phyloP scores from a whole-genome alignment of 768 basidiomycete species.

The Boletales sp. region DNA sequence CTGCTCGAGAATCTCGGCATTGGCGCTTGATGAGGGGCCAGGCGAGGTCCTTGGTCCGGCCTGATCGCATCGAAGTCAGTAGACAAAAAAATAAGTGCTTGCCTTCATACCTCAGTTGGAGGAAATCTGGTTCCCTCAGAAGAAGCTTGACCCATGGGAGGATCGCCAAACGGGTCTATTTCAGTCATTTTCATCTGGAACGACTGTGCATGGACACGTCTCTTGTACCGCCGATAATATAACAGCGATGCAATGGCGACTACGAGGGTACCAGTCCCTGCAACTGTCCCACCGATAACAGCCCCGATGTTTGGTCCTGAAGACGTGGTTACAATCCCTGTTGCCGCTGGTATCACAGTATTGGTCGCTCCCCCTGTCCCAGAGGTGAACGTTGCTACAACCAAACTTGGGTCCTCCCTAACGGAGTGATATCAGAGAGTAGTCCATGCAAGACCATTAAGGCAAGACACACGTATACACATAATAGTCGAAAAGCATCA shows the following conservation, averaged over 20 bases:
- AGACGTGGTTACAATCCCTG: background rate
- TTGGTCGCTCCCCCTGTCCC: too few species aligned
- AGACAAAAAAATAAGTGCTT: too few species aligned
- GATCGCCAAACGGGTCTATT: background rate
- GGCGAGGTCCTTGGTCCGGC: background rate
- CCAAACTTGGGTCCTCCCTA: background rate
- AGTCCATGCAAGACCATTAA: background rate
- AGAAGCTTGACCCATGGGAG: too few species aligned
- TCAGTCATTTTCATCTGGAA: background rate
- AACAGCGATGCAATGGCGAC: background rate
- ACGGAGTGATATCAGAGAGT: background rate
- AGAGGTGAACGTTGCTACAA: background rate
- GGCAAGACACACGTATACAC: conserved; percentile 12
- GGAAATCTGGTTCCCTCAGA: background rate
- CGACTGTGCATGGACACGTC: background rate
- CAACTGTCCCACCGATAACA: conserved; percentile 6
- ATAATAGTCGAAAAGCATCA: conserved; percentile 17
- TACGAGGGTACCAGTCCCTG: background rate
- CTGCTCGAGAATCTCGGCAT: background rate
- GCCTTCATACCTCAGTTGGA: background rate
- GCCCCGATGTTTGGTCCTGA: background rate
- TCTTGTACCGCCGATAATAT: conserved; percentile 1
- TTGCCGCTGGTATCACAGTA: too few species aligned
- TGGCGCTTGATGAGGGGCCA: background rate
- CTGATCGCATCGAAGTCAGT: background rate